A percentile compares a stretch with the other conserved stretches of the same genome.
Conservation (phyloP, 2,329 filamentous ascomycete genomes). For the Ceratocystis lukuohia region DNA sequence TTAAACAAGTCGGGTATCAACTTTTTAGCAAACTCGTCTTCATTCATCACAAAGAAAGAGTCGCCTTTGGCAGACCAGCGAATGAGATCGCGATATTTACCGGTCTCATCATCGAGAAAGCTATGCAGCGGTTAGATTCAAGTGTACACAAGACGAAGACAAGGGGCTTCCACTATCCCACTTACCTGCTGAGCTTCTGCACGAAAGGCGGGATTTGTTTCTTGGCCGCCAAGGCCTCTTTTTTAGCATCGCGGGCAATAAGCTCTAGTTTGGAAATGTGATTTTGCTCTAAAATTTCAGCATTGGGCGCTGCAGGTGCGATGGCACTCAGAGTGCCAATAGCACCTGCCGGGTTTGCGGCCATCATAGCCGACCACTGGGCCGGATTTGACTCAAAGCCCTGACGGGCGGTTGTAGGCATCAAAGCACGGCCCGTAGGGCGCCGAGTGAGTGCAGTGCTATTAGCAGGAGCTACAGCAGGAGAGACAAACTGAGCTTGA, state of each 20-base stretch:
- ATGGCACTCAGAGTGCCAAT: constrained; percentile 14
- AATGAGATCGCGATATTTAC: constrained; percentile 83
- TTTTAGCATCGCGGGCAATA: constrained; percentile 67
- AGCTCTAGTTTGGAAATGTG: constrained; percentile 68
- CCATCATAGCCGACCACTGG: constrained; percentile 18
- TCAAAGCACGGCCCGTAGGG: constrained; percentile 38
- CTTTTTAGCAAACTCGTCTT: constrained; percentile 96
- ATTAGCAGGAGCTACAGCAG: constrained; percentile 25
- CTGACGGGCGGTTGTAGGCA: constrained; percentile 31
- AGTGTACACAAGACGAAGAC: not conserved
- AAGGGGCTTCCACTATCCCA: not conserved
- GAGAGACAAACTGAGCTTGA: constrained; percentile 13
- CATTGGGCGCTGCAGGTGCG: not conserved
- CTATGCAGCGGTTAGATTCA: constrained; percentile 35
- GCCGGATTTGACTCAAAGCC: constrained; percentile 29
- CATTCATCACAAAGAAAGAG: constrained; percentile 91
- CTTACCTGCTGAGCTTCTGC: constrained; percentile 91
- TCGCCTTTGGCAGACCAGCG: constrained; percentile 94
- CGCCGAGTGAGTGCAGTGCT: constrained; percentile 41
- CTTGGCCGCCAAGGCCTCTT: constrained; percentile 74
- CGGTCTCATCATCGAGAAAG: constrained; percentile 67
- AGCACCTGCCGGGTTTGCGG: constrained; percentile 14
- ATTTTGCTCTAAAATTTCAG: constrained; percentile 40
- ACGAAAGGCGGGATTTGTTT: constrained; percentile 98
- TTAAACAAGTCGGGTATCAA: constrained; percentile 97